Percentiles rank a stretch among this genome's conserved stretches.
Conservation (phyloP, 2,329 filamentous ascomycete species). For the Elsinoe ampelina region DNA sequence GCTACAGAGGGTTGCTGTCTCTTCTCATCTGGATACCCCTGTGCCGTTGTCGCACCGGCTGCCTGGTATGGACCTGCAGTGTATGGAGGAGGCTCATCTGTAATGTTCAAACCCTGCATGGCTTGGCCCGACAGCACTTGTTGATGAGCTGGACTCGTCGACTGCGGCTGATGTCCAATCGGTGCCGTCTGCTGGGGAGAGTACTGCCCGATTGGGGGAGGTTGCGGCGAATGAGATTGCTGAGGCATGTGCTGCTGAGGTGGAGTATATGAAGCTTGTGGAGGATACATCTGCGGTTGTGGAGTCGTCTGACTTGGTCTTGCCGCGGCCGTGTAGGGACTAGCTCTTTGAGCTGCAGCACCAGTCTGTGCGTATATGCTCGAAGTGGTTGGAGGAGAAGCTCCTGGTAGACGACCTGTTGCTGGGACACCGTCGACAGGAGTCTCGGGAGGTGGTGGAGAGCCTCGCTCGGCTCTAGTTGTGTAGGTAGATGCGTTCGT, state of each 20-base stretch:
- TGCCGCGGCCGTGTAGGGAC: conserved; percentile 55
- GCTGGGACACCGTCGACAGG: conserved; percentile 70
- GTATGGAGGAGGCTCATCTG: conserved; percentile 87
- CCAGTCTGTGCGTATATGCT: conserved; percentile 61
- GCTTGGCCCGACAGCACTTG: conserved; percentile 49
- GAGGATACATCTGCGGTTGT: conserved; percentile 19
- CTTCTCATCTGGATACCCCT: conserved; percentile 69
- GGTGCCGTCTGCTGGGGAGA: conserved; percentile 18
- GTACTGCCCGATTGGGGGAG: conserved; percentile 17
- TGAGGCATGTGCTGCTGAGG: conserved; percentile 14
- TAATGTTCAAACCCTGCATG: conserved; percentile 69
- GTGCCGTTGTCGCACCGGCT: conserved; percentile 39
- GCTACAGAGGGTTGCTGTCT: conserved; percentile 40
- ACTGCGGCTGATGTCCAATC: conserved; percentile 24
- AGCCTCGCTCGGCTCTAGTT: conserved; percentile 81
- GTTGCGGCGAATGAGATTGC: conserved; percentile 22
- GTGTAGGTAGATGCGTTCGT: conserved; percentile 92
- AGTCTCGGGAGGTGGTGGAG: conserved; percentile 89
- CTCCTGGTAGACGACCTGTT: conserved; percentile 73
- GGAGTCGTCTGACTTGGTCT: conserved; percentile 39
- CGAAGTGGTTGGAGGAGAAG: conserved; percentile 26
- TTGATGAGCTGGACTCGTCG: conserved; percentile 16
- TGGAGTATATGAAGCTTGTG: conserved; percentile 12
- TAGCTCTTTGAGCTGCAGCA: conserved; percentile 69
- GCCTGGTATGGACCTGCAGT: conserved; percentile 54